These are phyloP conservation scores for Suhomyces bribrorum DNA, from an alignment of 1,139 yeast genomes.

Conservation along the genomic window DNA sequence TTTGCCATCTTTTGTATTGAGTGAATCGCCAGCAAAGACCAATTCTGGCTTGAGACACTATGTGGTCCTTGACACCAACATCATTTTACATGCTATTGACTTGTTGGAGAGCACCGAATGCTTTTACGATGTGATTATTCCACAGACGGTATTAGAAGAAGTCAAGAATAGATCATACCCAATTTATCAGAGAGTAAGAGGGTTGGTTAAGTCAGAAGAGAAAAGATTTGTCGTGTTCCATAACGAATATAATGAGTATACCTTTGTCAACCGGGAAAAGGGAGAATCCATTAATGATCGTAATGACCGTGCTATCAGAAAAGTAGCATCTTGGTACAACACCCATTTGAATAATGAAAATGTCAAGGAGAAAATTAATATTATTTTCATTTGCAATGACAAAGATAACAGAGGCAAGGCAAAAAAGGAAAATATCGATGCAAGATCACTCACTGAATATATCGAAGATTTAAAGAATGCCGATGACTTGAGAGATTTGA, in stretches of 20 bases:
- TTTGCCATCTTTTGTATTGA: slow-evolving; percentile 50
- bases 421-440: slow-evolving; percentile 50
- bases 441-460: slow-evolving; percentile 63
- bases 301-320: slow-evolving; percentile 88
- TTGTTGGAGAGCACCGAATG: slow-evolving; percentile 75
- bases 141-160: slow-evolving; percentile 93
- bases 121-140: slow-evolving; percentile 86
- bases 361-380: slow-evolving; percentile 46
- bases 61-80: slow-evolving; percentile 83
- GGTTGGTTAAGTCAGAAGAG: slow-evolving; percentile 72
- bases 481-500: slow-evolving; percentile 75
- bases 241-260: slow-evolving; percentile 80
- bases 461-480: slow-evolving; percentile 72
- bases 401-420: slow-evolving; percentile 66
- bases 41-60: slow-evolving; percentile 57
- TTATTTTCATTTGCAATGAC: slow-evolving; percentile 79
- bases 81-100: slow-evolving; percentile 87
- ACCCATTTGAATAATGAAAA: slow-evolving; percentile 54
- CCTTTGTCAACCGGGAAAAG: slow-evolving; percentile 62
- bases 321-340: slow-evolving; percentile 69
- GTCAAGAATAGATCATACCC: slow-evolving; percentile 88
- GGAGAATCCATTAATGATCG: slow-evolving; percentile 85
- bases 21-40: slow-evolving; percentile 49
- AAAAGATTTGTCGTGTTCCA: slow-evolving; percentile 91
- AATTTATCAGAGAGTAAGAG: slow-evolving; percentile 79